Percentiles rank a stretch among this genome's conserved stretches.
phyloP scores from a whole-genome alignment of 805 yeast genomes.

The Schizosaccharomyces osmophilus region DNA sequence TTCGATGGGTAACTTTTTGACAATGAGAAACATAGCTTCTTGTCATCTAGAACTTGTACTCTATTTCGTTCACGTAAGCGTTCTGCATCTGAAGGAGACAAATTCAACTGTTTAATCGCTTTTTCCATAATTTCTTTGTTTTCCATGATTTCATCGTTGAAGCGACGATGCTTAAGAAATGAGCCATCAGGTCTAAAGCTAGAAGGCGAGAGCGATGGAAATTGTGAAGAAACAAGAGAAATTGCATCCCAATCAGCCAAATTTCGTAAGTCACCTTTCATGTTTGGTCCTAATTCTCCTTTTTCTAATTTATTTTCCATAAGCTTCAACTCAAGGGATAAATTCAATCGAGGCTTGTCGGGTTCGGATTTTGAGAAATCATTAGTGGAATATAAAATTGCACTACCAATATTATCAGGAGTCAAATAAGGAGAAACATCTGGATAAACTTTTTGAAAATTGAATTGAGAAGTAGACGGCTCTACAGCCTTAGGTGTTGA shows the following conservation, averaged over 20 bases:
- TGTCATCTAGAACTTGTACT: background rate
- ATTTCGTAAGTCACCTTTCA: background rate
- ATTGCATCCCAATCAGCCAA: background rate
- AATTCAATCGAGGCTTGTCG: background rate
- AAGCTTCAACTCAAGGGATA: background rate
- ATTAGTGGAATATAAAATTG: background rate
- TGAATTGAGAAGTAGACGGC: background rate
- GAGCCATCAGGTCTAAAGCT: background rate
- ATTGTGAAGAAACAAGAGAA: background rate
- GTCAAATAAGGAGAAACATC: background rate
- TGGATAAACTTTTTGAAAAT: background rate
- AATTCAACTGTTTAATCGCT: background rate
- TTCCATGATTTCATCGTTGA: background rate
- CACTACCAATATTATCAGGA: background rate
- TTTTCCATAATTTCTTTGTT: background rate
- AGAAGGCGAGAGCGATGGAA: background rate
- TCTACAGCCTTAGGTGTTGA: background rate
- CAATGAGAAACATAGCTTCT: background rate
- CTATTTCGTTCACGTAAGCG: background rate
- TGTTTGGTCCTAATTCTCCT: background rate
- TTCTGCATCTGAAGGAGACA: background rate
- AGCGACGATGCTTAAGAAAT: background rate
- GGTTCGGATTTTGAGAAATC: background rate
- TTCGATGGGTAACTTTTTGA: background rate
- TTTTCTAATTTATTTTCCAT: background rate